phyloP scores from a whole-genome alignment of 2,329 filamentous ascomycete species.

The Exophiala viscosa region DNA sequence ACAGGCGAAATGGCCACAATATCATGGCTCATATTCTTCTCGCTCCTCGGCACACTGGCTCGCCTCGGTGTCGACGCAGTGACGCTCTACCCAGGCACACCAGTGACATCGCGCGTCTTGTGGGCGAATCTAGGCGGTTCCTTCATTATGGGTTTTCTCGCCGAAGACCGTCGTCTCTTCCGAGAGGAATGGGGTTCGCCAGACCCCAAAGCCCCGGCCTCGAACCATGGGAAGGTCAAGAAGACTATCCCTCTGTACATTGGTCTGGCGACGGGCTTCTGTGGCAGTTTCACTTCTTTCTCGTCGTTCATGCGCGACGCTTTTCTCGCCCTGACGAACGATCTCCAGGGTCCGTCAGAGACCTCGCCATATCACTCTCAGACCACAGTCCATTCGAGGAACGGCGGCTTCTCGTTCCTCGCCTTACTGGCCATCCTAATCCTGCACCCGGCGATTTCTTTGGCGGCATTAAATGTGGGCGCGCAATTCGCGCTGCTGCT shows the following conservation, averaged over 20 bases:
- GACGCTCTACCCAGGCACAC: slow-evolving; percentile 72
- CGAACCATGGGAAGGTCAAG: slow-evolving; percentile 45
- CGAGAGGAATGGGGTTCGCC: slow-evolving; percentile 38
- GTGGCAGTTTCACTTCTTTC: slow-evolving; percentile 81
- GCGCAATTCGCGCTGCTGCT: slow-evolving; percentile 65
- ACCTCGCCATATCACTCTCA: slow-evolving; percentile 40
- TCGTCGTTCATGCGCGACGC: slow-evolving; percentile 75
- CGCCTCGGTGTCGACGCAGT: slow-evolving; percentile 72
- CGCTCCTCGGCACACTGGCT: slow-evolving; percentile 73
- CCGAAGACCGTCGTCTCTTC: slow-evolving; percentile 71
- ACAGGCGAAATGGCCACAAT: slow-evolving; percentile 45
- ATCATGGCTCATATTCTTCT: slow-evolving; percentile 76
- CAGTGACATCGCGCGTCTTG: slow-evolving; percentile 65
- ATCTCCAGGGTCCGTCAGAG: slow-evolving; percentile 51
- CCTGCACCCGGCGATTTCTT: slow-evolving; percentile 63
- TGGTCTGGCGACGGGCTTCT: slow-evolving; percentile 78
- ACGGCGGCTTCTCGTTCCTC: slow-evolving; percentile 73
- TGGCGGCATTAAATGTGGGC: slow-evolving; percentile 65
- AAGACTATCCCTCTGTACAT: slow-evolving; percentile 82
- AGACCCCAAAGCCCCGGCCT: slow-evolving; percentile 9
- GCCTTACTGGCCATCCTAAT: slow-evolving; percentile 69
- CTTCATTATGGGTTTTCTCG: slow-evolving; percentile 74
- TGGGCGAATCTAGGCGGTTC: slow-evolving; percentile 84
- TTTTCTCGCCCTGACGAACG: slow-evolving; percentile 71
- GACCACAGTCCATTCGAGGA: slow-evolving; percentile 44